Evolutionary conservation across 345 rosid species (phyloP), one percentile per base, ranked within the genome.

Genomic region (Salix viminalis): DNA sequence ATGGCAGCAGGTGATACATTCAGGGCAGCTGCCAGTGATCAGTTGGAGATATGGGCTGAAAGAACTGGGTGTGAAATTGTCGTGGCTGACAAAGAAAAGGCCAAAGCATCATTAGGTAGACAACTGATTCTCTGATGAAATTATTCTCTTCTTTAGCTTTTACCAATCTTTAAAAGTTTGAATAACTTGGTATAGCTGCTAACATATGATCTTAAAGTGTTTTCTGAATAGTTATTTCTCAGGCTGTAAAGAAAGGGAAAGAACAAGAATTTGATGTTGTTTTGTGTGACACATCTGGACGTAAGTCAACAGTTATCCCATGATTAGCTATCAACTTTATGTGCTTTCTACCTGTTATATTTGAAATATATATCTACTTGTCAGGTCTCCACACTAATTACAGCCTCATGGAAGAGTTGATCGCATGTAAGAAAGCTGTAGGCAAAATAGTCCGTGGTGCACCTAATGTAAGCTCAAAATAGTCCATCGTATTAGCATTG

Each of bases 1-100:
- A 83, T 93, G 89, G 99, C 98, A 41, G 99, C 99, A 76, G 99
- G 99, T 24, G 99, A 96, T 84, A 96, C 99, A 61, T 96, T 91
- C 84, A 91, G 99, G 83, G 98, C 99, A 79, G 99, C 99, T 79
- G 92, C 97, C 69, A 93, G 92, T 80, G 98, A 96, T 82, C 97
- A 93, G 84, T 87, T 96, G 65, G 98, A 95, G 86, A 92, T 96
- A 75, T 92, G 97, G 99, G 98, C 97, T 18, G 94, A 91, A 89
- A 90, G 96, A 84, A 88, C 97, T 23, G 97, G 89, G 52, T 93
- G 98, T 78, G 97, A 91, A 82, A 96, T 93, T 80, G 97, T 91
- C 79, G 85, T 86, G 48, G 98, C 94, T 58, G 91, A 90, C 77
- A 74, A 78, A 76, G 91, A 87, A 76, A 91, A 96, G 28, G 90